Percentiles rank a stretch among this genome's conserved stretches.
Conservation (phyloP, 73 alveolate genomes). For the Paramecium pentaurelia region DNA sequence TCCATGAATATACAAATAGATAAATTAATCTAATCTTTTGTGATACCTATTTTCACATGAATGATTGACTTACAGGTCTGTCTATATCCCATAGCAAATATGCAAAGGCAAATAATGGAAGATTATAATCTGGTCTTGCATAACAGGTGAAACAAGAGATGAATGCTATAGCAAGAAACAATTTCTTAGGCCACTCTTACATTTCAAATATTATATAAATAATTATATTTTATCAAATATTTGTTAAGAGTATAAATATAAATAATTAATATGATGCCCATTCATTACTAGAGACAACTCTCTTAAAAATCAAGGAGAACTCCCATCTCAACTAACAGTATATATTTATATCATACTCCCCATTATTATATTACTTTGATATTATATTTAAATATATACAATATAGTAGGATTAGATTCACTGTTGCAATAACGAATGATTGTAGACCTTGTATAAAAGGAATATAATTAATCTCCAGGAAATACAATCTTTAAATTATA, state of each 20-base stretch:
- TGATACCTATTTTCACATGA: neutral
- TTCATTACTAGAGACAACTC: neutral
- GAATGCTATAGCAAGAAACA: constrained; percentile 52
- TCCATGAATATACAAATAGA: constrained; percentile 56
- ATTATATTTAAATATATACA: neutral
- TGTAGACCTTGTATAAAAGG: neutral
- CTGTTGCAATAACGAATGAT: neutral
- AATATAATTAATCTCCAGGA: neutral
- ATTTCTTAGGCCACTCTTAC: constrained; percentile 48
- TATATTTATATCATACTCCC: neutral
- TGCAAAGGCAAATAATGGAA: constrained; percentile 57
- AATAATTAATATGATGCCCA: constrained; percentile 11
- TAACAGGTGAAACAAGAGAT: constrained; percentile 58
- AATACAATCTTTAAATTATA: neutral
- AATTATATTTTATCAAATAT: neutral
- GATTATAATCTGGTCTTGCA: constrained; percentile 63
- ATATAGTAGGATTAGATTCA: constrained; percentile 3
- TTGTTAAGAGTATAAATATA: neutral
- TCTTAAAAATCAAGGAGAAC: neutral
- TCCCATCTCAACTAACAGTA: neutral
- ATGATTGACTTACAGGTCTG: constrained; percentile 35
- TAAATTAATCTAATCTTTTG: constrained; percentile 57
- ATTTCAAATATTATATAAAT: neutral
- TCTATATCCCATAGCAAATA: constrained; percentile 56
- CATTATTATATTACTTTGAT: neutral